Base-by-base conservation (phyloP, 805 yeast genomes). In the Teunomyces panamensis region DNA sequence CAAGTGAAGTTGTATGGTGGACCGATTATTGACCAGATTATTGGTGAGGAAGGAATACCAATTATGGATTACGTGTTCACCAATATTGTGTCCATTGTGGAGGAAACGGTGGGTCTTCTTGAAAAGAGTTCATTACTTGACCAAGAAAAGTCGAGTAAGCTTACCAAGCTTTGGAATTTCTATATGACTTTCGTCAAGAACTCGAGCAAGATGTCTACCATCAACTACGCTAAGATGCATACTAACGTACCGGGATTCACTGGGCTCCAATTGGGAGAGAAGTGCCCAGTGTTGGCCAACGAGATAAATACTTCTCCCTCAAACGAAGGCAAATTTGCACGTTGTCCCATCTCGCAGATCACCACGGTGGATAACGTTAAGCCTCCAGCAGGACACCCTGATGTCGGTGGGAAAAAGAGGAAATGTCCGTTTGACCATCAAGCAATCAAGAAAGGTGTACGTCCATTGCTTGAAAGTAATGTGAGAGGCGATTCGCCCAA, bases 151-250 rank as follows among this genome's bases (percentile, higher is more conserved):
- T 48, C 56, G 9, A 43, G 30, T 8, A 57, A 59, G 42, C 48
- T 64, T 13, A 49, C 64, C 27, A 69, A 67, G 50, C 56, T 67
- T 43, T 73, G 77, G 77, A 62, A 61, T 36, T 72, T 73, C 47
- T 71, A 73, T 56, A 50, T 65, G 48, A 68, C 73, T 1, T 64
- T 72, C 47, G 57, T 69, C 30, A 62, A 64, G 28, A 65, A 63
- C 48, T 53, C 66, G 8, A 60, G 53, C 42, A 66, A 60, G 47
- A 51, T 64, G 52, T 62, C 54, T 42, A 49, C 64, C 9, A 52
- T 57, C 14, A 62, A 64, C 46, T 64, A 68, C 44, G 69, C 68
- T n/a, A 65, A 63, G 43, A 57, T 63, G 46, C 68, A 68, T 54
- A 56, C 64, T 20, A 53, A 64, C 50, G 56, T 71, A 33, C 64